Evolutionary conservation across 805 yeast species (phyloP), one percentile per base, ranked within the genome.

Genomic region (Scheffersomyces amazonensis): DNA sequence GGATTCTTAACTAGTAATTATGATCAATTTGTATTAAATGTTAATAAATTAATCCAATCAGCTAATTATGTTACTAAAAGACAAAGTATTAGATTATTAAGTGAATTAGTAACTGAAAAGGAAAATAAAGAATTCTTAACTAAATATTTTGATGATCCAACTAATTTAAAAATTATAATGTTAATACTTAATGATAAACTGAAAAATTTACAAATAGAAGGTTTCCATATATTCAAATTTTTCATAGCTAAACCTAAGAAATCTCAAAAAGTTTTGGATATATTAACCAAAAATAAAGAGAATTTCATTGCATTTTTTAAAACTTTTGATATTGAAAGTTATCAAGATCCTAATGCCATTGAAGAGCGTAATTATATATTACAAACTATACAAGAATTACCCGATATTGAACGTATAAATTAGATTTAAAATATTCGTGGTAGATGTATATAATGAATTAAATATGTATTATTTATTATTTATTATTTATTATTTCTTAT

Each of bases 181-280:
- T 74, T 83, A 25, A 62, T 89, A 43, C 66, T 93, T 46, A 82
- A 93, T 42, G 97, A 91, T 60, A 86, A 84, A 62, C 87, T 95
- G 46, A 86, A 84, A 54, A 90, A 90, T 59, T 74, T 93, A 41
- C 96, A 90, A 57, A 62, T 79, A 38, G 98, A 93, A 59, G 89
- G 96, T 3, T 93, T 93, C 56, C 90, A 93, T 48, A 83, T 91
- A 27, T 91, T 93, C 68, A 93, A 91, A 64, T 85, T 90, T 28
- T 88, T 93, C 62, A 89, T 89, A n/a, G 98, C 96, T 4, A 93
- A 93, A 60, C 99, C 99, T 4, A 81, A 83, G 46, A 90, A 90
- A 58, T 73, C 88, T 2, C 88, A 83, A 57, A 79, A 83, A 6
- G 80, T 93, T 2, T 64, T 76, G 37, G 96, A 91, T 59, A 85